Evolutionary conservation across 495 filamentous ascomycete species (phyloP), one percentile per base, ranked within the genome.

Genomic region (Penicillium goetzii): DNA sequence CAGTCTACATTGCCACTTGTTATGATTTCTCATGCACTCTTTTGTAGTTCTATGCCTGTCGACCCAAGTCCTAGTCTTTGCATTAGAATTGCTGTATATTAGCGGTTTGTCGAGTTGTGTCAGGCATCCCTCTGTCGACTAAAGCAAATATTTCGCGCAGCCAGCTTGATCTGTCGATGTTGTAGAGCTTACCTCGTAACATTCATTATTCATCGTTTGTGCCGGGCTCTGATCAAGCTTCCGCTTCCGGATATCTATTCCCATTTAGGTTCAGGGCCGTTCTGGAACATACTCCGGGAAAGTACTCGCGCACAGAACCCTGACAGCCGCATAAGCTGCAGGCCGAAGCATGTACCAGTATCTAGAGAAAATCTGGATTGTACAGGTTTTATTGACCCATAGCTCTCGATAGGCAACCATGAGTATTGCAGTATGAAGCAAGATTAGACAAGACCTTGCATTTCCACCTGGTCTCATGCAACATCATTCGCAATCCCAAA

Each of bases 51-150:
- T 64, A 62, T 65, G 57, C 40, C 56, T 61, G 53, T 58, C 64
- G 62, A 56, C 56, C 58, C 52, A n/a, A 58, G 25, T 61, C 49
- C 55, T 65, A 64, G 61, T 60, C 47, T 50, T 69, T 62, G 63
- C 71, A 59, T 72, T 77, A 74, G 74, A 76, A 66, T 62, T 72
- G 62, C 66, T 79, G 75, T 75, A 77, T 66, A 76, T 70, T 78
- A 78, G 58, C 68, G 61, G 67, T 64, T 56, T 40, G 41, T 32
- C 17, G 43, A 51, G 51, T 45, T 21, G 45, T 61, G 32, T 55
- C 33, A 23, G 32, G 32, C 14, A 36, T 54, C 40, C 49, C 28
- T 30, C 25, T 21, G 30, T 36, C n/a, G 14, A 52, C 17, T 6
- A 14, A 12, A 49, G 25, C 26, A 10, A 26, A 51, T 12, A 30